Conservation (phyloP, 2,329 filamentous ascomycete genomes). For the Epichloe festucae region DNA sequence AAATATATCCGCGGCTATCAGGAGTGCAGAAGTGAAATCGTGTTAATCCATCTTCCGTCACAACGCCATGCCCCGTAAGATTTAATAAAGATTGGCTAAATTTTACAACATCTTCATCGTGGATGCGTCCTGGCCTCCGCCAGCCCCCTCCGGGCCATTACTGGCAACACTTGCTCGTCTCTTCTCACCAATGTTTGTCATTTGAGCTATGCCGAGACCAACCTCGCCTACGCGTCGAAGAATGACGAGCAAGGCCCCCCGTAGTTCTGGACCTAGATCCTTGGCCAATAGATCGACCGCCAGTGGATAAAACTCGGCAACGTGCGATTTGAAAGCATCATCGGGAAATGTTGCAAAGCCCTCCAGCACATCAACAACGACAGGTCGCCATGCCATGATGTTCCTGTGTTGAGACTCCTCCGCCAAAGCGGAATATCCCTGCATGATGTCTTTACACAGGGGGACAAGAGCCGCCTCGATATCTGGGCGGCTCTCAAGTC, state of each 20-base stretch:
- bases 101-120: conserved; percentile 23
- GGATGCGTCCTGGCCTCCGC: conserved; percentile 19
- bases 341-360: conserved; percentile 77
- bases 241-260: conserved; percentile 62
- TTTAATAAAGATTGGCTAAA: conserved; percentile 1
- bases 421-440: conserved; percentile 72
- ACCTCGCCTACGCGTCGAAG: conserved; percentile 76
- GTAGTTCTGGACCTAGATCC: conserved; percentile 69
- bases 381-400: conserved; percentile 91
- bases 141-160: conserved; percentile 15
- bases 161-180: conserved; percentile 30
- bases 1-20: no score
- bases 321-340: conserved; percentile 65
- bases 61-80: conserved; percentile 15
- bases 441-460: conserved; percentile 87
- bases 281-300: conserved; percentile 70
- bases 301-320: conserved; percentile 75
- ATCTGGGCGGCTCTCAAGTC: conserved; percentile 63
- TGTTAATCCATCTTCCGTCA: conserved; percentile 16
- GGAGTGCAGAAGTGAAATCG: conserved; percentile 6
- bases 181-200: conserved; percentile 23
- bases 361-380: conserved; percentile 92
- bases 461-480: conserved; percentile 89
- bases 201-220: conserved; percentile 42
- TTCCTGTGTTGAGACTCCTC: conserved; percentile 96